These are phyloP conservation scores for Pelagomonas calceolata DNA, from an alignment of 108 stramenopile genomes.

Conservation along the genomic window DNA sequence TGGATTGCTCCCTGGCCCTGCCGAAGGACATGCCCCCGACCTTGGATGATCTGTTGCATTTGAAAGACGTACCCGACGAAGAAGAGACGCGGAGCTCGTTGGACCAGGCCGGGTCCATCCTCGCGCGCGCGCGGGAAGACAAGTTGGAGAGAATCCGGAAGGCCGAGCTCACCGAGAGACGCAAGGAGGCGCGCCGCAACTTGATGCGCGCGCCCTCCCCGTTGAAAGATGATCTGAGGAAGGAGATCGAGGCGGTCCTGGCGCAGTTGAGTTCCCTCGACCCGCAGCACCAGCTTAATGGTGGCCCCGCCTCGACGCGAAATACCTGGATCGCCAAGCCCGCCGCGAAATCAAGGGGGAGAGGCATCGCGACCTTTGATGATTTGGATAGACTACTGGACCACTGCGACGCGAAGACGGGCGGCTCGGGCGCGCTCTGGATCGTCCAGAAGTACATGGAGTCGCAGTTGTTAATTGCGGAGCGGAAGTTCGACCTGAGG, in stretches of 20 bases:
- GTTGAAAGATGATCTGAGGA: not conserved
- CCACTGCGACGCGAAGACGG: slow-evolving; percentile 8
- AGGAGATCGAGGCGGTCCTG: slow-evolving; percentile 1
- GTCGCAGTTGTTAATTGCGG: slow-evolving; percentile 41
- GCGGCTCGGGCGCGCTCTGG: slow-evolving; percentile 26
- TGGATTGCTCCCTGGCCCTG: not conserved
- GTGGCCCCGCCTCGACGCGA: not conserved
- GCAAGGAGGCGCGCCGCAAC: not conserved
- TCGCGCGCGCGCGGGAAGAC: too few species aligned
- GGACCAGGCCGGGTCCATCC: not conserved
- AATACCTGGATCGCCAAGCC: slow-evolving; percentile 61
- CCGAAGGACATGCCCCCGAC: not conserved
- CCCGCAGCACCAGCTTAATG: too few species aligned
- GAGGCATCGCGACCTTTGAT: slow-evolving; percentile 41
- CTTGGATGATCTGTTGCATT: not conserved
- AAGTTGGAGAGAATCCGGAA: not conserved
- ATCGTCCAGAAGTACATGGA: slow-evolving; percentile 63
- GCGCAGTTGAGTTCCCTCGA: not conserved
- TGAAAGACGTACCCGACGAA: not conserved
- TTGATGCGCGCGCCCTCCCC: not conserved
- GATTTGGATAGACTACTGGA: slow-evolving; percentile 27
- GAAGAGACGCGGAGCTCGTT: not conserved
- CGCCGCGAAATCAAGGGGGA: slow-evolving; percentile 38
- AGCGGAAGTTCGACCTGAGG: slow-evolving; percentile 51
- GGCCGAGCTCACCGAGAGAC: not conserved